These are phyloP conservation scores for Penicillium sp. DNA, from an alignment of 2,329 filamentous ascomycete genomes.

Conservation along the genomic window DNA sequence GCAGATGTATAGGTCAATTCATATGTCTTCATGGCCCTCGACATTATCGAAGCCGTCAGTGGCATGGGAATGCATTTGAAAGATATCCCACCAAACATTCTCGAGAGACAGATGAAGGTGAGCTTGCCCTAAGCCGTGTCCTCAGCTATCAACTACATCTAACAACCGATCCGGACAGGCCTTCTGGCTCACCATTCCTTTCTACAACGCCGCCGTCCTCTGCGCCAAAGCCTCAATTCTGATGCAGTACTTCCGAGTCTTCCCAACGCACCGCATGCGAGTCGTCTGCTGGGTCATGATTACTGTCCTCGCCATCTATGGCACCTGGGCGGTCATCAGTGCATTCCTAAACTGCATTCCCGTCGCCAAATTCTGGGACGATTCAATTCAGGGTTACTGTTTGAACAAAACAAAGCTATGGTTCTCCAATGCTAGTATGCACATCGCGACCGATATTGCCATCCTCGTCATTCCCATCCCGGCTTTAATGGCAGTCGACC, in stretches of 20 bases:
- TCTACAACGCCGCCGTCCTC: slow-evolving; percentile 37
- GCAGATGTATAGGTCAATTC: slow-evolving; percentile 25
- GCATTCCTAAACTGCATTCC: slow-evolving; percentile 37
- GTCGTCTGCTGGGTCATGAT: slow-evolving; percentile 39
- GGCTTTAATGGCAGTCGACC: slow-evolving; percentile 37
- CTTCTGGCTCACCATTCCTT: slow-evolving; percentile 39
- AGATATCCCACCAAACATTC: slow-evolving; percentile 28
- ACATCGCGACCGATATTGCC: slow-evolving; percentile 44
- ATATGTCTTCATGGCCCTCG: slow-evolving; percentile 34
- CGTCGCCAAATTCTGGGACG: slow-evolving; percentile 36
- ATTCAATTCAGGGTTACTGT: slow-evolving; percentile 31
- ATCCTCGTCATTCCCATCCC: slow-evolving; percentile 47
- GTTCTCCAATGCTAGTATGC: slow-evolving; percentile 44
- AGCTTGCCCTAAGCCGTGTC: background rate
- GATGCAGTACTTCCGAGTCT: slow-evolving; percentile 49
- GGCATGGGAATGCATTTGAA: slow-evolving; percentile 36
- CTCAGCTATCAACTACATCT: background rate
- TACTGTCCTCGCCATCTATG: slow-evolving; percentile 31
- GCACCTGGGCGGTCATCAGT: slow-evolving; percentile 35
- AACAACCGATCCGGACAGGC: slow-evolving; percentile 20
- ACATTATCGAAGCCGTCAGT: slow-evolving; percentile 31
- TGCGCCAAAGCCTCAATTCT: slow-evolving; percentile 48
- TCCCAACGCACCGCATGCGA: slow-evolving; percentile 35
- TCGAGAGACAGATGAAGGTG: slow-evolving; percentile 35
- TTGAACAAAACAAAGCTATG: slow-evolving; percentile 40